phyloP scores from a whole-genome alignment of 2,329 filamentous ascomycete genomes.

The Calonectria pseudoreteaudii region DNA sequence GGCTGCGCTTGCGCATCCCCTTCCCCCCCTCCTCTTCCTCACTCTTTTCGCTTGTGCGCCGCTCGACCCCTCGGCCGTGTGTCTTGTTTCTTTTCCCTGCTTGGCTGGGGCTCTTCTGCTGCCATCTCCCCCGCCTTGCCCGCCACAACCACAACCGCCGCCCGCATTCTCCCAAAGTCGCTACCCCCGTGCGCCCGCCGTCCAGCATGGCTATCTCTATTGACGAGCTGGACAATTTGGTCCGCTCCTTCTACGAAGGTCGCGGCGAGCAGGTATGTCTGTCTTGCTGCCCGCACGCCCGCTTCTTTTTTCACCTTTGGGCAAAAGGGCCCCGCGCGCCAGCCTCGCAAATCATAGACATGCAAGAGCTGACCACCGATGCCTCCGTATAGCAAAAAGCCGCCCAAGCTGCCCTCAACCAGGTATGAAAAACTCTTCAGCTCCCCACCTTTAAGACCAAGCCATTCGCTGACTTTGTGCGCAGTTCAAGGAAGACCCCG shows the following conservation, averaged over 20 bases:
- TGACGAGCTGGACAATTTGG: conserved; percentile 94
- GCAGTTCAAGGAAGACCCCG: conserved; percentile 98
- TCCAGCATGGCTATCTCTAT: conserved; percentile 77
- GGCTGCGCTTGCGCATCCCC: background rate
- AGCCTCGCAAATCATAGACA: conserved; percentile 29
- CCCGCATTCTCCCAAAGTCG: conserved; percentile 42
- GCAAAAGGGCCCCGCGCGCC: conserved; percentile 20
- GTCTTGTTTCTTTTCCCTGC: conserved; percentile 32
- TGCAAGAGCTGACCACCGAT: conserved; percentile 34
- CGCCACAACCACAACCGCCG: conserved; percentile 40
- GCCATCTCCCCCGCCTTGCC: conserved; percentile 45
- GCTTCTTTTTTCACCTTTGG: conserved; percentile 30
- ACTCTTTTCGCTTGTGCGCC: conserved; percentile 31
- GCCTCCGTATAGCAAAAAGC: conserved; percentile 84
- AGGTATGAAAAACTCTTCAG: conserved; percentile 69
- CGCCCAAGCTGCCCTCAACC: conserved; percentile 92
- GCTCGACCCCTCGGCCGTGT: conserved; percentile 34
- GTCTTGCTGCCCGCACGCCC: background rate
- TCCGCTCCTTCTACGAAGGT: conserved; percentile 97
- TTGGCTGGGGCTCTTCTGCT: conserved; percentile 42
- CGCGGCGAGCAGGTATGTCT: conserved; percentile 86
- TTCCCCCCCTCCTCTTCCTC: conserved; percentile 15
- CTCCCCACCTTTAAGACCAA: background rate
- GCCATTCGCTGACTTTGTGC: conserved; percentile 34
- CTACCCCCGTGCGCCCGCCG: conserved; percentile 39